Evolutionary conservation across 2,329 filamentous ascomycete genomes (phyloP).

Genomic region (Helotiales sp.): DNA sequence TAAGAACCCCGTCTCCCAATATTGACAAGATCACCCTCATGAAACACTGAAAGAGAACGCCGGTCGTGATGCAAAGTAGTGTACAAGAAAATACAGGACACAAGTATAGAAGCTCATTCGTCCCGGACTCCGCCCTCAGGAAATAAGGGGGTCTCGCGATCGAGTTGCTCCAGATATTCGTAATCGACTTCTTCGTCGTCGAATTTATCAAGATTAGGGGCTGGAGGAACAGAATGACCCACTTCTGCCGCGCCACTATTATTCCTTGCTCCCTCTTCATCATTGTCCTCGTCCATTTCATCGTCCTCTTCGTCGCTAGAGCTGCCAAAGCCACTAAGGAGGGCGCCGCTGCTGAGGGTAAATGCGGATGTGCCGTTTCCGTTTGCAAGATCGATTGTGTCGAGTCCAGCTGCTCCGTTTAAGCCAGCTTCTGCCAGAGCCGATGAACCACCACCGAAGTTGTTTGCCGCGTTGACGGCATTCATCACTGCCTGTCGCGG

Average conservation of each 20-base stretch:
- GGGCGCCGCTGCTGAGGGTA: conserved; percentile 68
- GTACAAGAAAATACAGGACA: conserved; percentile 28
- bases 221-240: conserved; percentile 44
- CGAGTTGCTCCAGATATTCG: conserved; percentile 38
- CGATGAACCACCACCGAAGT: conserved; percentile 56
- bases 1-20: conserved; percentile 26
- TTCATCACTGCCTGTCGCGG: conserved; percentile 67
- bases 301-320: conserved; percentile 96
- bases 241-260: conserved; percentile 54
- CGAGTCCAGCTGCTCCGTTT: conserved; percentile 54
- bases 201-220: conserved; percentile 38
- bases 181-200: conserved; percentile 39
- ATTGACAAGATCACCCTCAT: conserved; percentile 21
- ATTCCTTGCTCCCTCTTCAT: conserved; percentile 55
- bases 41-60: conserved; percentile 20
- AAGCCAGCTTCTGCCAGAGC: conserved; percentile 80
- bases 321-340: conserved; percentile 89
- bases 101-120: conserved; percentile 38
- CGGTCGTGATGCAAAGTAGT: conserved; percentile 24
- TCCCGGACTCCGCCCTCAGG: conserved; percentile 61
- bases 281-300: conserved; percentile 83
- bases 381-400: conserved; percentile 67
- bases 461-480: conserved; percentile 55
- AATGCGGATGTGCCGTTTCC: conserved; percentile 67
- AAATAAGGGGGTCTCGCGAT: conserved; percentile 37